These are phyloP conservation scores for Keqinozyma sinolaborantium DNA, from an alignment of 1,139 yeast genomes.

Conservation along the genomic window DNA sequence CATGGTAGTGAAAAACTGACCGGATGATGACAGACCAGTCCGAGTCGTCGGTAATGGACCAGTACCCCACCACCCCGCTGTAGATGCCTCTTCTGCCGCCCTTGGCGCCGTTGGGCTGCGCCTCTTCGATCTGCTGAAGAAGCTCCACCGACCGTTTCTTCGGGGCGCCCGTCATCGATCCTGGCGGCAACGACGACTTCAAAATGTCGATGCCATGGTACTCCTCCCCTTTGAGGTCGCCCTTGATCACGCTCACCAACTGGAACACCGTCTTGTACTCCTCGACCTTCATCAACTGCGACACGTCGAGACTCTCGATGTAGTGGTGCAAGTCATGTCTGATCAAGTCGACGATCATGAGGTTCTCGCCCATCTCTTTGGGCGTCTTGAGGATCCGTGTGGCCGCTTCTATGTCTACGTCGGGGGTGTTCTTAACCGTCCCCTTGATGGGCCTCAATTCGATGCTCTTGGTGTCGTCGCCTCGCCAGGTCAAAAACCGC, in stretches of 20 bases:
- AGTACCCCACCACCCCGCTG: conserved; percentile 94
- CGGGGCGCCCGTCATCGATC: conserved; percentile 99
- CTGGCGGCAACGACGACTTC: conserved; percentile 85
- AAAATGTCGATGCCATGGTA: conserved; percentile 78
- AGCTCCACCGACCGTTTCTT: conserved; percentile 88
- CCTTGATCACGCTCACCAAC: conserved; percentile 84
- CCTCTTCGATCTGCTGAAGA: conserved; percentile 49
- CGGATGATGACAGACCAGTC: conserved; percentile 97
- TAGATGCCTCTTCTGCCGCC: conserved; percentile 75
- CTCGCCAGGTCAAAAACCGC: conserved; percentile 80
- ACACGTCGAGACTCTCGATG: conserved; percentile 63
- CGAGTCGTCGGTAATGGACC: conserved; percentile 84
- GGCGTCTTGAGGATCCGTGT: conserved; percentile 69
- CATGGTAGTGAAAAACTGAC: conserved; percentile 65
- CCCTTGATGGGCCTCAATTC: conserved; percentile 96
- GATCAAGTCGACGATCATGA: conserved; percentile 95
- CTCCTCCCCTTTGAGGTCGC: conserved; percentile 39
- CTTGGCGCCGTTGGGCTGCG: conserved; percentile 37
- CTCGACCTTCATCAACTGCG: conserved; percentile 85
- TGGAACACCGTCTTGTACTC: conserved; percentile 91
- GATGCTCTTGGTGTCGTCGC: conserved; percentile 34
- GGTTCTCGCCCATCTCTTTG: conserved; percentile 91
- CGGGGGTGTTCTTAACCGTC: conserved; percentile 69
- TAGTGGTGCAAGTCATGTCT: conserved; percentile 85
- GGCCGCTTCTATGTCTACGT: conserved; percentile 56